Evolutionary conservation across 2,329 filamentous ascomycete species (phyloP).

Genomic region (Aureobasidium namibiae): DNA sequence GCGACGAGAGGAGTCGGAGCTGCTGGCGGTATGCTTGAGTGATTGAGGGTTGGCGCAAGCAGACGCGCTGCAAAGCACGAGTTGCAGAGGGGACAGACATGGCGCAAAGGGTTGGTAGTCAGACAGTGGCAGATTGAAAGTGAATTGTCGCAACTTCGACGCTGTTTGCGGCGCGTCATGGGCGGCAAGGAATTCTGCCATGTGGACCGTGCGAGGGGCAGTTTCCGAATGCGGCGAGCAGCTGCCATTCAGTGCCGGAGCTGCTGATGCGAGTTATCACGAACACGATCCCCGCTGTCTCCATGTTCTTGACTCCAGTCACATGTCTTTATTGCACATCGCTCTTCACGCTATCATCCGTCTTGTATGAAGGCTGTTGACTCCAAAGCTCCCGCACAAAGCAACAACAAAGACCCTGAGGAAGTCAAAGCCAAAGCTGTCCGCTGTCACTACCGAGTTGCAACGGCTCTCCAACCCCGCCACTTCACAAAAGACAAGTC

Average conservation of each 20-base stretch:
- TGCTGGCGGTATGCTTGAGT: not conserved
- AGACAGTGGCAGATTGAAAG: not conserved
- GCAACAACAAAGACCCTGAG: not conserved
- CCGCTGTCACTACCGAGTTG: conserved; percentile 4
- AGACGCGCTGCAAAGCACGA: not conserved
- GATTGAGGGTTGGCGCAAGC: not conserved
- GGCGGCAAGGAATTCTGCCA: conserved; percentile 10
- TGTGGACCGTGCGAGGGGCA: not conserved
- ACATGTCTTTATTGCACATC: not conserved
- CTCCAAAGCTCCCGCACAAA: not conserved
- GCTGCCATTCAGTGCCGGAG: not conserved
- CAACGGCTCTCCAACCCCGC: conserved; percentile 6
- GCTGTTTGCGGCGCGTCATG: conserved; percentile 4
- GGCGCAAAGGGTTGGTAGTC: not conserved
- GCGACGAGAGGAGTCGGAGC: not conserved
- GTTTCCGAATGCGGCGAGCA: conserved; percentile 1
- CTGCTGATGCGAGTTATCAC: not conserved
- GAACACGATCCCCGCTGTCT: not conserved
- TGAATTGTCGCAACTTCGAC: not conserved
- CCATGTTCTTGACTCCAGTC: not conserved
- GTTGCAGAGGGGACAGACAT: not conserved
- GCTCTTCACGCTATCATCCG: not conserved
- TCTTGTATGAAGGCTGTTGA: not conserved
- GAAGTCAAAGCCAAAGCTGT: conserved; percentile 9
- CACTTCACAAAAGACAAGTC: not conserved